Base-by-base conservation (phyloP, 2,329 filamentous ascomycete species). In the Venturia nashicola region DNA sequence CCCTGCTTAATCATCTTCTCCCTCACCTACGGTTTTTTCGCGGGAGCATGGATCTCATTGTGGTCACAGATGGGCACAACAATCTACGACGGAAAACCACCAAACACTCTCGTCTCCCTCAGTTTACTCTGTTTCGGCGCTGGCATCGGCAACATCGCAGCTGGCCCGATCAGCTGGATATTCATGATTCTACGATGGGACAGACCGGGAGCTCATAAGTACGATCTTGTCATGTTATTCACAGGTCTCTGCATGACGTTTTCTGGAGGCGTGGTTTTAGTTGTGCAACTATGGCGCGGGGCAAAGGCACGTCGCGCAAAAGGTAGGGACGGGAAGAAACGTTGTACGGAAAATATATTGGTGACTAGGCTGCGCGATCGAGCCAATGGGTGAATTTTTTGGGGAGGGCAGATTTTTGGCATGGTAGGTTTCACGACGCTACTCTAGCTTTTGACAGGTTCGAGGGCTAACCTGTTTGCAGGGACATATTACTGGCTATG, bases 101-200 rank as follows among this genome's bases (percentile, higher is more conserved):
- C 71, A 42, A 73, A 71, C 57, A 71, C 75, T 18, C 66, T 64
- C 42, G 69, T 71, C 46, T 72, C 76, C 0, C 80, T 83, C 54
- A 71, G 77, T 3, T 77, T 78, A 0, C 77, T 82, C 66, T 74
- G 82, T 0, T 79, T 82, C 64, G 80, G 80, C 0, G 78, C 79
- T 55, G 81, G 81, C 0, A 74, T 83, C 23, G 80, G 81, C 3
- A 80, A 78, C 68, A 71, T 83, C 11, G 75, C 78, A 11, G 77
- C 75, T 65, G 81, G 81, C 3, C 81, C 81, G 5, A 27, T 48
- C 8, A 48, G 44, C 44, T 20, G 20, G 9, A 48, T 20, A 48
- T 20, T 48, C 3, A 48, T 48, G 8, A 27, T 27, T 27, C 20
- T 48, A 5, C 44, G 44, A 20, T 27, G 44, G 44, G 44, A 48